phyloP scores from a whole-genome alignment of 1,139 yeast species.

The Scheffersomyces illinoinensis region DNA sequence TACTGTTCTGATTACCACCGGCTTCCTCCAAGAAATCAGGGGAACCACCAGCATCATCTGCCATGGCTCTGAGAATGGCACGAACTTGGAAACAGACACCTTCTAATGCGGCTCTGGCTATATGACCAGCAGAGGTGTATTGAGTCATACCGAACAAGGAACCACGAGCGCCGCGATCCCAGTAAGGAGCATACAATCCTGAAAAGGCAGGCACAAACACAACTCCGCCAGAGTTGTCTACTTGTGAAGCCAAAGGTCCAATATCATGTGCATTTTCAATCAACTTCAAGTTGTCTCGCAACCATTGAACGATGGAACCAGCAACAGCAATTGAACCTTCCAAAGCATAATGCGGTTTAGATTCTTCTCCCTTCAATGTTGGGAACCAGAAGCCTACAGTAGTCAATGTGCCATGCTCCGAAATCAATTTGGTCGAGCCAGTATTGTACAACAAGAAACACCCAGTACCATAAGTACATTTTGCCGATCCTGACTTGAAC shows the following conservation, averaged over 20 bases:
- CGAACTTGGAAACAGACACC: conserved; percentile 95
- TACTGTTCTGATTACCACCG: conserved; percentile 41
- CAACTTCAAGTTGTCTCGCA: conserved; percentile 84
- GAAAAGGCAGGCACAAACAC: conserved; percentile 94
- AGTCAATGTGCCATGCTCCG: conserved; percentile 81
- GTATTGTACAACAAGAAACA: conserved; percentile 89
- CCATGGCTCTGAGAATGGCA: conserved; percentile 90
- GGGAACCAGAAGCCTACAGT: conserved; percentile 93
- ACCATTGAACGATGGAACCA: conserved; percentile 93
- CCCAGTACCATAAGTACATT: conserved; percentile 98
- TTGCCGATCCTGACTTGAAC: conserved; percentile 79
- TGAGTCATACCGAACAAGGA: conserved; percentile 92
- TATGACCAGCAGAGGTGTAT: conserved; percentile 81
- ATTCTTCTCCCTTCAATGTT: conserved; percentile 48
- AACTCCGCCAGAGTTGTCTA: conserved; percentile 84
- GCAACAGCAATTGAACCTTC: conserved; percentile 98
- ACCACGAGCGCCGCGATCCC: conserved; percentile 94
- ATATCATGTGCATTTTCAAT: conserved; percentile 83
- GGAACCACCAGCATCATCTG: conserved; percentile 69
- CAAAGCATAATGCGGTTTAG: conserved; percentile 79
- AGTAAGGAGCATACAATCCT: conserved; percentile 93
- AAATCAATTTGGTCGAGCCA: conserved; percentile 64
- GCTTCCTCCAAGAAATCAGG: conserved; percentile 49
- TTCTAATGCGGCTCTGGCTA: conserved; percentile 92
- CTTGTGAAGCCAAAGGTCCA: conserved; percentile 86